Conservation (phyloP, 345 rosid species). For the Mallotus nudiflorus region DNA sequence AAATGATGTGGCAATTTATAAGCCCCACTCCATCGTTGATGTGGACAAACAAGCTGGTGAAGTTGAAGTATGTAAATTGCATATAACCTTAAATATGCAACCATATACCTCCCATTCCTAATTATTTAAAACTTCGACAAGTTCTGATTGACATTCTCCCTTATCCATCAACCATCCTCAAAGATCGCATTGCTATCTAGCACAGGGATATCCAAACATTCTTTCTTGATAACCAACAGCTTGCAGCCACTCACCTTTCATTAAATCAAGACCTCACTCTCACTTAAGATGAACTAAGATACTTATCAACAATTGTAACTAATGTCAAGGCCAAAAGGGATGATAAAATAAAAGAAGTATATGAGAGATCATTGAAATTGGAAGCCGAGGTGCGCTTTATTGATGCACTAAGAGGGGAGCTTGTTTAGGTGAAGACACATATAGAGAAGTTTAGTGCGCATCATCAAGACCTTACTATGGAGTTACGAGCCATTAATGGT, state of each 20-base stretch:
- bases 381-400: conserved; percentile 64
- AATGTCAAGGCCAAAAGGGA: conserved; percentile 62
- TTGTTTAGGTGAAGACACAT: conserved; percentile 56
- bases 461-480: conserved; percentile 44
- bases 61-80: too few species aligned
- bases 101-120: conserved; percentile 10
- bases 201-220: conserved; percentile 73
- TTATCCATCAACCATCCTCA: conserved; percentile 38
- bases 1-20: too few species aligned
- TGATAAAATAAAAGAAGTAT: conserved; percentile 60
- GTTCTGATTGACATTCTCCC: not conserved
- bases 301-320: conserved; percentile 41
- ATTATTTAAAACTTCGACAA: not conserved
- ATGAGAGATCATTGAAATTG: conserved; percentile 59
- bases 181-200: conserved; percentile 69
- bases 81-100: too few species aligned
- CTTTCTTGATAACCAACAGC: conserved; percentile 60
- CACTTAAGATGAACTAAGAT: conserved; percentile 56
- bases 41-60: too few species aligned
- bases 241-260: conserved; percentile 61
- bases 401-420: conserved; percentile 50
- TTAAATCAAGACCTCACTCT: conserved; percentile 63
- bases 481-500: conserved; percentile 41
- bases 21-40: too few species aligned
- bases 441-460: conserved; percentile 38